Evolutionary conservation across 306 rosid genomes (phyloP).

Genomic region (Fragaria nilgerrensis): DNA sequence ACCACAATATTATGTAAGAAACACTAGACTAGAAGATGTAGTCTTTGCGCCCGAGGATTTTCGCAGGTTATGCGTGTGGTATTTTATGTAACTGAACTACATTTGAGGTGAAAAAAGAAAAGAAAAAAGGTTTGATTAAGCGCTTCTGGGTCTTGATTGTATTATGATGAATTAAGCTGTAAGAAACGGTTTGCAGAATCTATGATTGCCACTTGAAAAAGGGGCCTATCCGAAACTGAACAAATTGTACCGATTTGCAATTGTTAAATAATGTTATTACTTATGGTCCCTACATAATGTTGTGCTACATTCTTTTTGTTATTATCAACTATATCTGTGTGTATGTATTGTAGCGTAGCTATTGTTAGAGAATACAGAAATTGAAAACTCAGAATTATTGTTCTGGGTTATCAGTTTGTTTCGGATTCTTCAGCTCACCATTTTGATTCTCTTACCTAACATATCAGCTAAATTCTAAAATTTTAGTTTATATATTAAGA

Average conservation of each 20-base stretch:
- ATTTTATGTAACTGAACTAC: conserved; percentile 16
- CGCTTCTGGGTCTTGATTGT: conserved; percentile 19
- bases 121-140: conserved; percentile 23
- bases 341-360: background rate
- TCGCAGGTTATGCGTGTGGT: conserved; percentile 23
- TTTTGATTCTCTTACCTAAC: background rate
- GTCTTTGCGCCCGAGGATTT: conserved; percentile 23
- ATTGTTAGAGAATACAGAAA: background rate
- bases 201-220: conserved; percentile 19
- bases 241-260: background rate
- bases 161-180: conserved; percentile 18
- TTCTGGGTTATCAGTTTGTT: background rate
- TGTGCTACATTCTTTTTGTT: background rate
- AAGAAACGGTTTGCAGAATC: conserved; percentile 25
- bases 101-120: background rate
- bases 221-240: conserved; percentile 11
- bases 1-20: conserved; percentile 22
- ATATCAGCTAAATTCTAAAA: background rate
- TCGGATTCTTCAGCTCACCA: background rate
- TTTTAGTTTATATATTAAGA: background rate
- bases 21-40: conserved; percentile 6
- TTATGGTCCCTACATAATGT: background rate
- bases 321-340: background rate
- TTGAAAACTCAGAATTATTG: background rate
- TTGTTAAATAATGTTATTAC: background rate